Evolutionary conservation across 441 rosid genomes (phyloP), one percentile per base, ranked within the genome.

Genomic region (California macrophylla): DNA sequence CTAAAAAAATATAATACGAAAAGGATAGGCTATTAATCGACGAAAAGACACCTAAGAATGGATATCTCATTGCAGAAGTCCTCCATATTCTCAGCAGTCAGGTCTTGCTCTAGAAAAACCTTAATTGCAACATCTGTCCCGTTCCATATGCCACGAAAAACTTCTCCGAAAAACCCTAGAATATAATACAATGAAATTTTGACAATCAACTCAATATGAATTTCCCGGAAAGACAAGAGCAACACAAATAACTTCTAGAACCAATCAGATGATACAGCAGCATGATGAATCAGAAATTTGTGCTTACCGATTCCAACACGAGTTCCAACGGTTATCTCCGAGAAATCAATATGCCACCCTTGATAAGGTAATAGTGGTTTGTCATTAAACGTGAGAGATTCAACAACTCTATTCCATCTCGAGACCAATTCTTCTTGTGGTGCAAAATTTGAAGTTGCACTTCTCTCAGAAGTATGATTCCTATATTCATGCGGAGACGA

Each of bases 51-150:
- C 99, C 99, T 91, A 69, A 95, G 91, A 76, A 95, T 95, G 36
- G 97, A 89, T 78, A 95, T 92, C 85, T 92, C 98, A 62, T 95
- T 95, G 85, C 98, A 91, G 74, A 96, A 96, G 78, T 96, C 97
- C 81, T 93, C 96, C 98, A 96, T 91, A 80, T 93, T 96, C 83
- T 93, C 98, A 42, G 89, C 86, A 54, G 97, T 96, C 66, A 96
- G 86, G 82, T 96, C 97, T 78, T 96, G 99, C 89, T 93, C 97
- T 72, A 96, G 83, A 70, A 96, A 91, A 79, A 93, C 93, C 87
- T 96, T 96, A 78, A 91, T 87, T 21, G 99, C 99, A 32, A 96
- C 98, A 54, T 96, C 97, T 60, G 96, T 96, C 77, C 99, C 99
- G 72, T 91, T 93, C 99, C 99, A 96, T 52, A 87, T 66, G 12